Percentiles rank a stretch among this genome's conserved stretches.
These are phyloP conservation scores for Eudorina sp. DNA, from an alignment of 139 green algal genomes.

Conservation along the genomic window DNA sequence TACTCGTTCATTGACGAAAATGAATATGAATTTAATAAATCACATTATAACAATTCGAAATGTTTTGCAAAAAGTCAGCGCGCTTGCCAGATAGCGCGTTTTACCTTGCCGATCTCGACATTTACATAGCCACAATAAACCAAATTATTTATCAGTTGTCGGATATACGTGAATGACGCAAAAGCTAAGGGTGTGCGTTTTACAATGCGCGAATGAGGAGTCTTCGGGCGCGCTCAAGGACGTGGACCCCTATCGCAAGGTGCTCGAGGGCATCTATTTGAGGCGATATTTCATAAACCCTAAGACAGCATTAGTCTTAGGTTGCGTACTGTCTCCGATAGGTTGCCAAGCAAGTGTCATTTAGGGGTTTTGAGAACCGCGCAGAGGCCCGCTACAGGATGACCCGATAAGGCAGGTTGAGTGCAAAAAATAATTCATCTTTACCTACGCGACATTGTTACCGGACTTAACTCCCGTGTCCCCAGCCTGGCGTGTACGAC, in stretches of 20 bases:
- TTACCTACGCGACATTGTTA: neutral
- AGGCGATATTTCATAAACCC: neutral
- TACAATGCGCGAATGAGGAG: neutral
- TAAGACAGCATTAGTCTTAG: neutral
- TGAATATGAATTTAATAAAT: too few relatives aligned
- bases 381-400: neutral
- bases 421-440: neutral
- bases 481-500: constrained; percentile 18
- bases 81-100: too few relatives aligned
- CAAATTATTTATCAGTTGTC: too few relatives aligned
- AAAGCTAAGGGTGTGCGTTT: neutral
- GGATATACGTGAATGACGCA: neutral
- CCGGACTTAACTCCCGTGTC: neutral
- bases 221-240: neutral
- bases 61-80: too few relatives aligned
- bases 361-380: neutral
- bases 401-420: too few relatives aligned
- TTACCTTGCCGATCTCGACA: too few relatives aligned
- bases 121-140: neutral
- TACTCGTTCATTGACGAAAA: too few relatives aligned
- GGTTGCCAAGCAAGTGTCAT: too few relatives aligned
- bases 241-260: neutral
- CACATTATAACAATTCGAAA: too few relatives aligned
- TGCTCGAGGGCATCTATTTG: neutral
- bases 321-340: too few relatives aligned